Base-by-base conservation (phyloP, 2,329 filamentous ascomycete species). In the Thelonectria rubi region DNA sequence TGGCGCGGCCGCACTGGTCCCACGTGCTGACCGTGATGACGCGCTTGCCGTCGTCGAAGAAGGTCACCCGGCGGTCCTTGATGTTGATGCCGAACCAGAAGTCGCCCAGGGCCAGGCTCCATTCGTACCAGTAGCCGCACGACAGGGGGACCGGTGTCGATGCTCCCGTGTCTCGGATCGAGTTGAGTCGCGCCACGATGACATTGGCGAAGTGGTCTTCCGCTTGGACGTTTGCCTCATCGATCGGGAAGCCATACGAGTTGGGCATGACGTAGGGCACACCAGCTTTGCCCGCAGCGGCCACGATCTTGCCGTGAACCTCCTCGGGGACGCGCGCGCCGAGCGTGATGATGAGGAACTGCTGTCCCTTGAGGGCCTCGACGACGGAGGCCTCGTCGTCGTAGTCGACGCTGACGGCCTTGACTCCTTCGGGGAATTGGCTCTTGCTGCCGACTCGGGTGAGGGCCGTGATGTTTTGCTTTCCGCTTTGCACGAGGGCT, bases 1-100 rank as follows among this genome's bases (percentile, higher is more conserved):
- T 78, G 0, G 84, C 86, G 0, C 82, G 78, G 0, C 84, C 87
- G 47, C 81, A 81, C 74, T 90, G 87, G 5, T 77, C 67, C 80
- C 84, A 87, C 0, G 89, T 91, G 20, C 83, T 85, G 0, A 78
- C 83, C 59, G 82, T 86, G 67, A 89, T 84, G 55, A 75, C 80
- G 2, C 78, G 81, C 17, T 79, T 80, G 0, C 89, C 89, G 21
- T 86, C 84, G 60, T 87, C 86, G 56, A 79, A 85, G 18, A 85
- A 70, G 0, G 78, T 81, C 11, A 83, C 64, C 10, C 70, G 74
- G 1, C 73, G 74, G 30, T 80, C 78, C 24, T 71, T 71, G 62
- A 84, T 76, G 64, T 86, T 82, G 72, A 86, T 81, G 3, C 84
- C 84, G 12, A 79, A 85, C 24, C 77, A 76, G 6, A 65, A 49